Evolutionary conservation across 2,329 filamentous ascomycete species (phyloP), one percentile per base, ranked within the genome.

Genomic region (Aspergillus fructus): DNA sequence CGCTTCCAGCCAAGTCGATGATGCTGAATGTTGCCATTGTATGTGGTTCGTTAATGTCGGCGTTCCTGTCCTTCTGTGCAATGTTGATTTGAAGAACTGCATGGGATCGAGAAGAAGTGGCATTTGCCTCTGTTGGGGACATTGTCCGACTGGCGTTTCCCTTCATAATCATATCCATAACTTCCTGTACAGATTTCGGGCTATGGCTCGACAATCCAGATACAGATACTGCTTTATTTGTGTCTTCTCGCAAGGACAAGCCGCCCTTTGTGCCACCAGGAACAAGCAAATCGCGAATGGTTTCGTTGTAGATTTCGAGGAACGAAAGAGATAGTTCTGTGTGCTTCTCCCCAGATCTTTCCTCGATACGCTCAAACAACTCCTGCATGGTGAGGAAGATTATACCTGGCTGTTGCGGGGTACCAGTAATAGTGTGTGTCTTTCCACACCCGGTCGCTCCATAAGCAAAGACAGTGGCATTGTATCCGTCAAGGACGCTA

Each of bases 311-410:
- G 62, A 99, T 99, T 72, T 99, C 94, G 39, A 99, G 83, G 69
- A 97, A 99, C 0, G 93, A 97, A 15, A 99, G 84, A 0, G 93
- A 91, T 53, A 99, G 81, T 68, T 97, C 94, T 3, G 92, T 94
- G 27, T 87, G 82, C 76, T 97, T 97, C 59, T 96, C 92, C 57
- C 89, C 86, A 61, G 88, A 88, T 53, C 90, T 79, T 56, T 97
- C 94, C n/a, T 82, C 80, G 64, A 99, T 96, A 74, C 93, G 91
- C 78, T 99, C 94, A 70, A 99, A 99, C 23, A 99, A 81, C 76
- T 99, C 94, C 75, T 97, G 93, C 93, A 99, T 99, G 1, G 94
- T 97, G 67, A 99, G 79, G 77, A 97, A 99, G 72, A 99, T 99
- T 68, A 99, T 97, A 56, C 94, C 94, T 0, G 94, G 94, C 69